phyloP scores from a whole-genome alignment of 2,329 filamentous ascomycete genomes.

The Ramichloridium luteum region DNA sequence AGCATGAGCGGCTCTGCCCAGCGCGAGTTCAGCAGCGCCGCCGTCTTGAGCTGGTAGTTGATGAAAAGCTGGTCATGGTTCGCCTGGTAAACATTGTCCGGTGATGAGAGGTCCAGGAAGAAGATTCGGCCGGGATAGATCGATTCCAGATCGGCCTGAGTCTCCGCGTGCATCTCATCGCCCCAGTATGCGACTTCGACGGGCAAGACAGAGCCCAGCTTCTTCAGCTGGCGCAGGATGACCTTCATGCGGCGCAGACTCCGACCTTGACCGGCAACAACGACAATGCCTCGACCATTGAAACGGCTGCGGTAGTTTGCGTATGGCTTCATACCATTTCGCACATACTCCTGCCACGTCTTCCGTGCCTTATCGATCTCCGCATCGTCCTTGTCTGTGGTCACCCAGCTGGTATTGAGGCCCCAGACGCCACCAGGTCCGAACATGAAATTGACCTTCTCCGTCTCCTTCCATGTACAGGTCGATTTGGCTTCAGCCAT shows the following conservation, averaged over 20 bases:
- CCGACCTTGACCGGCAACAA: constrained; percentile 19
- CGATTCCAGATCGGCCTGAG: constrained; percentile 9
- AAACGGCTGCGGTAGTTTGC: constrained; percentile 13
- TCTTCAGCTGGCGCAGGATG: constrained; percentile 9
- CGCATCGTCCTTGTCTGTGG: constrained; percentile 4
- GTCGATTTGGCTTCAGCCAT: constrained; percentile 4
- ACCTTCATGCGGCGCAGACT: constrained; percentile 17
- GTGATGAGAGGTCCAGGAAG: constrained; percentile 21
- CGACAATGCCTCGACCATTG: constrained; percentile 21
- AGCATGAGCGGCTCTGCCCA: constrained; percentile 26
- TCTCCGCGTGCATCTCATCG: constrained; percentile 16
- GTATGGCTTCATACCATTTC: constrained; percentile 12
- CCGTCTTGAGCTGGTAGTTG: constrained; percentile 27
- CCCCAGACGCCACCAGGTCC: constrained; percentile 3
- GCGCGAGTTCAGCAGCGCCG: constrained; percentile 25
- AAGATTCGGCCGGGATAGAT: constrained; percentile 14
- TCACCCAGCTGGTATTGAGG: constrained; percentile 8
- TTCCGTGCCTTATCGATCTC: constrained; percentile 11
- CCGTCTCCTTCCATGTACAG: constrained; percentile 6
- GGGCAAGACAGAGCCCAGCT: constrained; percentile 14
- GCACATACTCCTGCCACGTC: constrained; percentile 15
- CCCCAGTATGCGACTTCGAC: constrained; percentile 24
- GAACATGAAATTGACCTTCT: constrained; percentile 10
- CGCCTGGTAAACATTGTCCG: constrained; percentile 14
- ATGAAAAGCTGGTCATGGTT: constrained; percentile 10